Evolutionary conservation across 805 yeast genomes (phyloP), one percentile per base, ranked within the genome.

Genomic region (Phaffomyces opuntiae): DNA sequence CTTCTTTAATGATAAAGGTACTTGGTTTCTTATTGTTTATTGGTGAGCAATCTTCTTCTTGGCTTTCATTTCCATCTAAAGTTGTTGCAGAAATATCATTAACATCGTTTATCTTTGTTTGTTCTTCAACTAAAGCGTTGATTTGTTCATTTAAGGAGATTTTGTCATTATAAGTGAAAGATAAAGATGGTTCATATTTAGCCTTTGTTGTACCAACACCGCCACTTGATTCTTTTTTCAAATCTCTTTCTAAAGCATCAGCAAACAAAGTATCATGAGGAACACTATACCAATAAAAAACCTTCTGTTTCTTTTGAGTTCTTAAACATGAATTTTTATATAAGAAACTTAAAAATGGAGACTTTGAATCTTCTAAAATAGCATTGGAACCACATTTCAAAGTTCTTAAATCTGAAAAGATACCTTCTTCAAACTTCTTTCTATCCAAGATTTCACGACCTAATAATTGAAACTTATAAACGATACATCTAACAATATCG

Each of bases 221-320:
- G 41, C 70, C 69, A 16, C 71, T 55, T 44, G 69, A 61, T 60
- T 90, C 96, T 54, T 85, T 81, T 65, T 87, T 89, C 59, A 90
- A 66, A 62, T 93, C 98, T 55, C 98, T 73, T 62, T 90, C 97
- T 39, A 93, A 67, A 0, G 97, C 97, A 64, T 93, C 98, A 3
- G 88, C 80, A 75, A 93, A 90, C 38, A 91, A 69, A 60, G 84
- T 81, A 60, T 90, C 96, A 64, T 91, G 98, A 24, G 93, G 93
- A 9, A 93, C 97, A 59, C 90, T 84, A 63, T 86, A 89, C 98
- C 98, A 93, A 64, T 84, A 88, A 62, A 91, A 91, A 38, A 91
- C 97, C 60, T 93, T 91, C 62, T 91, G 99, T 59, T 93, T 91
- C 74, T 91, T 91, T 58, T 91, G 97, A 0, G 99, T 91, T 55